Evolutionary conservation across 805 yeast genomes (phyloP), one percentile per base, ranked within the genome.

Genomic region (Yueomyces sinensis): DNA sequence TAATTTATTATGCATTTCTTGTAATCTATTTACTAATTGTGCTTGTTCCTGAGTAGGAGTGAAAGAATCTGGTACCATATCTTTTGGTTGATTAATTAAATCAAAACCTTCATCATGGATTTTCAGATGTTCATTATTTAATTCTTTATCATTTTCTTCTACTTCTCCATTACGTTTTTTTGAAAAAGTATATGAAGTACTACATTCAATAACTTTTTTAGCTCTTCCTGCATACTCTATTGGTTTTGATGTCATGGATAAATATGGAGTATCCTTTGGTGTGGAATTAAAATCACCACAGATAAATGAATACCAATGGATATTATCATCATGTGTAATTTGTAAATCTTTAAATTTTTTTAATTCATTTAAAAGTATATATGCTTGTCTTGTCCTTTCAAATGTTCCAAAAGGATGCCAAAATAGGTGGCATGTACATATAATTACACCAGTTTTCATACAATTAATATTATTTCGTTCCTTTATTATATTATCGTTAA

Each of bases 351-450:
- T 49, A 47, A 80, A 71, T 41, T 68, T 76, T 34, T 62, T 49
- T 31, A 72, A 63, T 41, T 74, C 71, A 13, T 68, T 58, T 41
- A 83, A 48, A 2, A 80, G 63, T 23, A 82, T 50, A 41, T 74
- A 79, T 4, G 80, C 68, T 50, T 89, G 96, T 45, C 96, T 67
- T 0, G 93, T 72, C 50, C 96, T 66, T 50, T 86, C 95, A 54
- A 67, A 84, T 0, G 94, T 79, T 0, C 95, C 96, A 56, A 75
- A 76, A 4, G 95, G 95, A 55, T 84, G 95, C 97, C 97, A 87
- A 52, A 80, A 87, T 40, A 87, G 56, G 59, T 87, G 97, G 0
- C 94, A 81, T 0, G 95, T 87, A 1, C 93, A 95, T 2, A 87
- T 59, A 2, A 81, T 51, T 3, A 84, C 41, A 0, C 84, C 79